Conservation (phyloP, 768 basidiomycete species). For the Phallus indusiatus region DNA sequence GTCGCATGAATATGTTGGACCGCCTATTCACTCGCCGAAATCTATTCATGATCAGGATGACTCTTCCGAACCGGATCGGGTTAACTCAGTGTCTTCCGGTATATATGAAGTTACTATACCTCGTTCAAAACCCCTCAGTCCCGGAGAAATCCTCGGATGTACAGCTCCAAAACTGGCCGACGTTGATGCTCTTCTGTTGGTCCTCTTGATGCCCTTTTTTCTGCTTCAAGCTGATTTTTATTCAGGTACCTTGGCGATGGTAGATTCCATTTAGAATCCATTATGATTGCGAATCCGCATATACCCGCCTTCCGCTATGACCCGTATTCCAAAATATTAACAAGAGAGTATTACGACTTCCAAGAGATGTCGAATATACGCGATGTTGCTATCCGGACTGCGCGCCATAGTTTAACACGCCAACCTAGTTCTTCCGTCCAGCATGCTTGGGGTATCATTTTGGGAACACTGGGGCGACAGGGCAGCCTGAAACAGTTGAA, state of each 20-base stretch:
- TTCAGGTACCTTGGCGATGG: conserved; percentile 92
- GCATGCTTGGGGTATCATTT: conserved; percentile 77
- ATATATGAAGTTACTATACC: conserved; percentile 73
- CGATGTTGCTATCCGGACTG: conserved; percentile 64
- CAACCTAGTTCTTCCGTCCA: conserved; percentile 9
- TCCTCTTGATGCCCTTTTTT: background rate
- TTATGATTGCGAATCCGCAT: conserved; percentile 98
- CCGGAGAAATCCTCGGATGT: conserved; percentile 95
- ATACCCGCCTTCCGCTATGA: conserved; percentile 97
- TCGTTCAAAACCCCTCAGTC: conserved; percentile 83
- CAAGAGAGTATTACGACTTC: conserved; percentile 86
- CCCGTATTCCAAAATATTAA: conserved; percentile 96
- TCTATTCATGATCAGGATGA: background rate
- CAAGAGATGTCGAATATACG: conserved; percentile 73
- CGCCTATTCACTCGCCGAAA: background rate
- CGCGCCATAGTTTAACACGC: conserved; percentile 48
- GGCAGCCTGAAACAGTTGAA: conserved; percentile 86
- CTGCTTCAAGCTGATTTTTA: background rate
- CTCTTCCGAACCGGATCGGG: conserved; percentile 4
- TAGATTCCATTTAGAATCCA: conserved; percentile 94
- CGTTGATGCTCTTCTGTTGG: conserved; percentile 88
- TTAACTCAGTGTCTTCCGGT: conserved; percentile 39
- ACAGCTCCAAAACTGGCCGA: conserved; percentile 77
- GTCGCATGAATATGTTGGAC: conserved; percentile 28
- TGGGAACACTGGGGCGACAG: conserved; percentile 92